Conservation (phyloP, 768 basidiomycete genomes). For the Rhizopogon vulgaris region DNA sequence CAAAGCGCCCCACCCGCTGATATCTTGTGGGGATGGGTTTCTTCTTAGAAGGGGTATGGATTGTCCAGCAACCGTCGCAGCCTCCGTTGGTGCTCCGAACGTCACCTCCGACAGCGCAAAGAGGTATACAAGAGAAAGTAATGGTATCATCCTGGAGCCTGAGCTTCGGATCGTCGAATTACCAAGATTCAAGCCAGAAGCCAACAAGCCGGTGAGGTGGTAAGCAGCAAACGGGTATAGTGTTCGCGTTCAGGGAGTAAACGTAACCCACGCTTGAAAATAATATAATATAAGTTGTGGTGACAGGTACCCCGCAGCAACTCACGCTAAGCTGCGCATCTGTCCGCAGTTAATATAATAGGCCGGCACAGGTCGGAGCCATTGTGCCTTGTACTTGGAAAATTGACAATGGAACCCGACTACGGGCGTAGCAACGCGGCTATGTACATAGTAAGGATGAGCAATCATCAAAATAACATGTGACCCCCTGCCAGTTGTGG, state of each 20-base stretch:
- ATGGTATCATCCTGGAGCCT: conserved; percentile 11
- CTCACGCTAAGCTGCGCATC: neutral
- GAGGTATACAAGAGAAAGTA: conserved; percentile 7
- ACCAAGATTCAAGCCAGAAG: neutral
- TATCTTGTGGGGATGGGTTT: conserved; percentile 1
- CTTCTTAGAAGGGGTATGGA: conserved; percentile 17
- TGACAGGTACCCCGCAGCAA: too few relatives aligned
- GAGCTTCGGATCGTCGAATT: neutral
- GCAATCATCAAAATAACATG: too few relatives aligned
- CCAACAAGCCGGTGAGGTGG: neutral
- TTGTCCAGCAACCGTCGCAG: conserved; percentile 6
- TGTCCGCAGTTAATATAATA: neutral
- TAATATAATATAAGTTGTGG: too few relatives aligned
- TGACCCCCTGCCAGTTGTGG: too few relatives aligned
- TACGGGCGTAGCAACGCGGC: too few relatives aligned
- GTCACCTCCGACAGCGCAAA: conserved; percentile 9
- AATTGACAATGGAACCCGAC: neutral
- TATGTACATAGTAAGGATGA: too few relatives aligned
- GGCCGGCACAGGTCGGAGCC: neutral
- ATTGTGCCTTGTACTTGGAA: neutral
- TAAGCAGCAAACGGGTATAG: neutral
- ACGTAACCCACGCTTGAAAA: too few relatives aligned
- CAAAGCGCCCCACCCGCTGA: conserved; percentile 11
- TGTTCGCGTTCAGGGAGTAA: too few relatives aligned
- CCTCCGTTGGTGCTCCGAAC: conserved; percentile 10